These are phyloP conservation scores for Penicillium sp. DNA, from an alignment of 2,329 filamentous ascomycete species.

Conservation along the genomic window DNA sequence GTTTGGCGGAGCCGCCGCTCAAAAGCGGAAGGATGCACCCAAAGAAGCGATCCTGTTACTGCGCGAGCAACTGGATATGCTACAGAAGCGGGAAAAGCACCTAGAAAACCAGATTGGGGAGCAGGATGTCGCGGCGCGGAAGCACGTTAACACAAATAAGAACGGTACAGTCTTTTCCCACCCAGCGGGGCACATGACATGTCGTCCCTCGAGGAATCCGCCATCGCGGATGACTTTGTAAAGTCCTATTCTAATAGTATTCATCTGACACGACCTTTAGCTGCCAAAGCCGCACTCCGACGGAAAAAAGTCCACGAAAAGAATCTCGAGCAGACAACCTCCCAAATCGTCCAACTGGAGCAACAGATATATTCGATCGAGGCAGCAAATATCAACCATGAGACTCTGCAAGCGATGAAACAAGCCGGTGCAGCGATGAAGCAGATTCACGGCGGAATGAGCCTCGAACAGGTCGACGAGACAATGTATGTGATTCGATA, in stretches of 20 bases:
- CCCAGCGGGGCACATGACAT: neutral
- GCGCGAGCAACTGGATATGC: slow-evolving; percentile 90
- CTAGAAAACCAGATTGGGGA: slow-evolving; percentile 90
- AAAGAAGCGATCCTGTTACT: slow-evolving; percentile 95
- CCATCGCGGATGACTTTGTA: neutral
- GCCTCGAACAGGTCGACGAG: slow-evolving; percentile 90
- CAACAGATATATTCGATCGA: slow-evolving; percentile 97
- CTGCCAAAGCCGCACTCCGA: slow-evolving; percentile 84
- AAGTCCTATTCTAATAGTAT: neutral
- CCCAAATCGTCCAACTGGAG: slow-evolving; percentile 90
- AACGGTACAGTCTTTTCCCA: slow-evolving; percentile 66
- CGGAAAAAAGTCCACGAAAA: slow-evolving; percentile 95
- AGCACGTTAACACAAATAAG: slow-evolving; percentile 88
- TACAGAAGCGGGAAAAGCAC: slow-evolving; percentile 94
- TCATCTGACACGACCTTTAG: slow-evolving; percentile 55
- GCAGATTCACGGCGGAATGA: slow-evolving; percentile 86
- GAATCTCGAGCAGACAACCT: slow-evolving; percentile 84
- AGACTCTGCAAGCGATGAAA: slow-evolving; percentile 94
- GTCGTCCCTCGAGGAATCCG: neutral
- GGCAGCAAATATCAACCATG: slow-evolving; percentile 97
- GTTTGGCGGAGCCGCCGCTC: slow-evolving; percentile 82
- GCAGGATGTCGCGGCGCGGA: slow-evolving; percentile 84
- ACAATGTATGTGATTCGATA: slow-evolving; percentile 73
- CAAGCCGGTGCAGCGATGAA: slow-evolving; percentile 89
- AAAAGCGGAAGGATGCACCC: slow-evolving; percentile 88